Evolutionary conservation across 108 stramenopile genomes (phyloP).

Genomic region (Nannochloropsis granulata): DNA sequence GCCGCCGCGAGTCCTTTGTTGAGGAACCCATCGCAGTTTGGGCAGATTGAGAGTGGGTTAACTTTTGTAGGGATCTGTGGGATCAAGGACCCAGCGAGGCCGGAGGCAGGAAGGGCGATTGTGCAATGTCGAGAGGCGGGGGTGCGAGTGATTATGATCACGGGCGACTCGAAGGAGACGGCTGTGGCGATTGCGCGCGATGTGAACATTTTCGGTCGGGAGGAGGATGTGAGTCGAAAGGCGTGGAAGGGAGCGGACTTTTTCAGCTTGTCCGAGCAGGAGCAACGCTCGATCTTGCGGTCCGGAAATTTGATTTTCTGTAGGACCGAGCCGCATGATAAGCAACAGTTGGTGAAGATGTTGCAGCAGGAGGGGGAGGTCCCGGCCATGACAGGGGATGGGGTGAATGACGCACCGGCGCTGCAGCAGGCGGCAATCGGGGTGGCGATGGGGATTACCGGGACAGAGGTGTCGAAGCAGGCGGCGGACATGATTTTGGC

Average conservation of each 20-base stretch:
- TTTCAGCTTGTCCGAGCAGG: slow-evolving; percentile 22
- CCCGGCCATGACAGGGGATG: slow-evolving; percentile 95
- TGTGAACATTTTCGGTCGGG: slow-evolving; percentile 46
- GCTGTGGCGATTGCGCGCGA: slow-evolving; percentile 77
- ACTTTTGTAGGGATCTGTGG: slow-evolving; percentile 84
- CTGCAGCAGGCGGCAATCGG: slow-evolving; percentile 92
- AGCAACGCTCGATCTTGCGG: slow-evolving; percentile 17
- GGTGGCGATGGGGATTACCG: slow-evolving; percentile 80
- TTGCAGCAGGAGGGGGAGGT: slow-evolving; percentile 71
- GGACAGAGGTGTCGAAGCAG: slow-evolving; percentile 74
- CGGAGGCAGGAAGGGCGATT: slow-evolving; percentile 89
- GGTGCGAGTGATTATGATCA: slow-evolving; percentile 95
- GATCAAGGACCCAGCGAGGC: slow-evolving; percentile 94
- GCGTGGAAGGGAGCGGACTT: slow-evolving; percentile 42
- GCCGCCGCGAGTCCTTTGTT: slow-evolving; percentile 2
- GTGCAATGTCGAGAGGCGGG: slow-evolving; percentile 66
- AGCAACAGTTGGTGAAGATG: slow-evolving; percentile 88
- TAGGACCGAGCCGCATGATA: slow-evolving; percentile 89
- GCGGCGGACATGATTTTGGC: slow-evolving; percentile 95
- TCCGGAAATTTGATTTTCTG: slow-evolving; percentile 85
- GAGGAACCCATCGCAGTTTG: slow-evolving; percentile 54
- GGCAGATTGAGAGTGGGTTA: slow-evolving; percentile 71
- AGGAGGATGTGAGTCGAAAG: slow-evolving; percentile 9
- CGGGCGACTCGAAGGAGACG: slow-evolving; percentile 90
- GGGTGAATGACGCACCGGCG: slow-evolving; percentile 98